Evolutionary conservation across 805 yeast genomes (phyloP).

Genomic region (Metschnikowia sp.): DNA sequence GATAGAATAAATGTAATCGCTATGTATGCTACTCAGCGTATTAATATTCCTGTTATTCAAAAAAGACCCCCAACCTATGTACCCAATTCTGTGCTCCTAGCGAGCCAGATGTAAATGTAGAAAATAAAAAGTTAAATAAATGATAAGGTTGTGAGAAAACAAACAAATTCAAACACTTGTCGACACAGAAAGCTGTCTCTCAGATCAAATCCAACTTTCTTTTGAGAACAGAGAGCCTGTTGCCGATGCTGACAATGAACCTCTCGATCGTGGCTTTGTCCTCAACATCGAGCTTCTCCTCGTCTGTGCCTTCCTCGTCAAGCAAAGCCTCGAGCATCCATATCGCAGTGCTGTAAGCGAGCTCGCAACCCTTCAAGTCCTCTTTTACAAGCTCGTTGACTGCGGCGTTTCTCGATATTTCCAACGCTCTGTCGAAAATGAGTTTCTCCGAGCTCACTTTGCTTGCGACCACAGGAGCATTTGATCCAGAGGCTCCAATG

Average conservation of each 20-base stretch:
- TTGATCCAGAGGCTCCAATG: constrained; percentile 10
- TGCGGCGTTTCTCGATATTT: constrained; percentile 89
- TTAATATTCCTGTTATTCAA: constrained; percentile 6
- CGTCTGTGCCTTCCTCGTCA: constrained; percentile 39
- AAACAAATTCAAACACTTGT: constrained; percentile 3
- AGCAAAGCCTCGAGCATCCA: constrained; percentile 93
- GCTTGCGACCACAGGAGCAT: constrained; percentile 1
- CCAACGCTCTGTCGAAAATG: constrained; percentile 89
- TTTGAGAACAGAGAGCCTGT: constrained; percentile 68
- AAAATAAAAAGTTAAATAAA: constrained; percentile 5
- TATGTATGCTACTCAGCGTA: neutral
- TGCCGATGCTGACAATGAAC: constrained; percentile 79
- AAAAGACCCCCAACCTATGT: constrained; percentile 6
- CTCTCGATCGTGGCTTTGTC: constrained; percentile 75
- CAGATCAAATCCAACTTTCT: constrained; percentile 42
- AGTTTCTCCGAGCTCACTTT: constrained; percentile 72
- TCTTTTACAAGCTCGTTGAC: constrained; percentile 77
- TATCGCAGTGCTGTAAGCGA: constrained; percentile 84
- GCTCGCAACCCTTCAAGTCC: constrained; percentile 73
- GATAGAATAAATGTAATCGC: too few relatives aligned
- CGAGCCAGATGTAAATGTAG: constrained; percentile 1
- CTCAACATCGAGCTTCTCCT: constrained; percentile 58
- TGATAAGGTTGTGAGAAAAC: constrained; percentile 4
- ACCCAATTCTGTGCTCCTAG: constrained; percentile 3
- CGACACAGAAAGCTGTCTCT: neutral